These are phyloP conservation scores for Epithemia pelagica DNA, from an alignment of 108 stramenopile genomes.

Conservation along the genomic window DNA sequence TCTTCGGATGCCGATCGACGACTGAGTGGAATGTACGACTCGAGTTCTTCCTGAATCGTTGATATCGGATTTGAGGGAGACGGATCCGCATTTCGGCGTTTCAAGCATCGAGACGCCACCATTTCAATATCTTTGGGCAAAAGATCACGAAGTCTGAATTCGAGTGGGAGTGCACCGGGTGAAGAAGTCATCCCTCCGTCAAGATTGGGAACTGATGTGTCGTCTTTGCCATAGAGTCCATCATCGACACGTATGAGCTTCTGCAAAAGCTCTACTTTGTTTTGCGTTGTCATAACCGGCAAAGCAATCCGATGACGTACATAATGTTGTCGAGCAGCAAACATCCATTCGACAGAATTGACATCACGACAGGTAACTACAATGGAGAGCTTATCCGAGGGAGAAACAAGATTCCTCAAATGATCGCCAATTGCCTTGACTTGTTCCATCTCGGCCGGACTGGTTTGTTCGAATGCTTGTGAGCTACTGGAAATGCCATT, in stretches of 20 bases:
- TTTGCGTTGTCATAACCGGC: neutral
- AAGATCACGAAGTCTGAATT: conserved; percentile 38
- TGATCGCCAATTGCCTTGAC: conserved; percentile 65
- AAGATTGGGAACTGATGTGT: no score
- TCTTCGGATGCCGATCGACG: conserved; percentile 12
- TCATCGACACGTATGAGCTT: neutral
- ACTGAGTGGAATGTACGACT: conserved; percentile 21
- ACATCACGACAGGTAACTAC: conserved; percentile 18
- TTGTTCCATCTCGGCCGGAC: conserved; percentile 58
- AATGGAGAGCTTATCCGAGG: conserved; percentile 11
- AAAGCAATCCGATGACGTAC: neutral
- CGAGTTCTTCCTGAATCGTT: conserved; percentile 6
- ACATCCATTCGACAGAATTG: neutral
- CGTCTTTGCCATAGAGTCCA: no score
- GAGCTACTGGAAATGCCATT: conserved; percentile 30
- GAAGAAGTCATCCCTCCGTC: neutral
- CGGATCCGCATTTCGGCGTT: neutral
- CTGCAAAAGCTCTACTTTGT: neutral
- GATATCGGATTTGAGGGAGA: neutral
- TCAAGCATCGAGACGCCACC: conserved; percentile 32
- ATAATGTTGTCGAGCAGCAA: neutral
- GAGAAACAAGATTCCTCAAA: conserved; percentile 20
- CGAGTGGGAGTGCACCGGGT: neutral
- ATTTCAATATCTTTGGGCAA: conserved; percentile 51
- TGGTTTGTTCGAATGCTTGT: conserved; percentile 41